These are phyloP conservation scores for Helicostylum pulchrum DNA, from an alignment of 192 early-diverging fungal species.

Conservation along the genomic window DNA sequence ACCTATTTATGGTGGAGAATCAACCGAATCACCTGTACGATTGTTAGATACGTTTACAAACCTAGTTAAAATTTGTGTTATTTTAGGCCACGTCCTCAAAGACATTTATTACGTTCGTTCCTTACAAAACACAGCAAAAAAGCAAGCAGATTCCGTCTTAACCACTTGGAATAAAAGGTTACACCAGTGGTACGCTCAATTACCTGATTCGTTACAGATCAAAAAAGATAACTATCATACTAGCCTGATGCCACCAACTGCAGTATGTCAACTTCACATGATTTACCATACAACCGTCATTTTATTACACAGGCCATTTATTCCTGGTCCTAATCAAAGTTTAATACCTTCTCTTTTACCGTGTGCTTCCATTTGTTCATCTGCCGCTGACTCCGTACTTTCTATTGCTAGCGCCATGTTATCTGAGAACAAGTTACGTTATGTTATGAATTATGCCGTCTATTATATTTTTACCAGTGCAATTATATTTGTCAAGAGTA, in stretches of 20 bases:
- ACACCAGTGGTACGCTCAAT: conserved; percentile 36
- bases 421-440: conserved; percentile 7
- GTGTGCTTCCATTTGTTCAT: conserved; percentile 23
- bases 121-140: not conserved
- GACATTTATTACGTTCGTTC: conserved; percentile 48
- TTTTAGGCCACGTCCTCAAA: conserved; percentile 48
- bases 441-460: conserved; percentile 20
- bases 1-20: conserved; percentile 1
- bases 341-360: conserved; percentile 18
- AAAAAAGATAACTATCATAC: not conserved
- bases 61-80: conserved; percentile 26
- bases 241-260: not conserved
- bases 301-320: conserved; percentile 52
- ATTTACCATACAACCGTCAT: conserved; percentile 51
- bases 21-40: conserved; percentile 37
- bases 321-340: conserved; percentile 22
- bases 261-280: conserved; percentile 39
- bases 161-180: conserved; percentile 16
- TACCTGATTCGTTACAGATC: conserved; percentile 34
- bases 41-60: conserved; percentile 24
- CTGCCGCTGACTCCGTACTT: conserved; percentile 26
- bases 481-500: conserved; percentile 30
- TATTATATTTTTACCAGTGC: conserved; percentile 32
- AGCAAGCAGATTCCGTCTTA: conserved; percentile 18
- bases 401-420: conserved; percentile 18